phyloP scores from a whole-genome alignment of 805 yeast genomes.

The Nakazawaea pomicola region DNA sequence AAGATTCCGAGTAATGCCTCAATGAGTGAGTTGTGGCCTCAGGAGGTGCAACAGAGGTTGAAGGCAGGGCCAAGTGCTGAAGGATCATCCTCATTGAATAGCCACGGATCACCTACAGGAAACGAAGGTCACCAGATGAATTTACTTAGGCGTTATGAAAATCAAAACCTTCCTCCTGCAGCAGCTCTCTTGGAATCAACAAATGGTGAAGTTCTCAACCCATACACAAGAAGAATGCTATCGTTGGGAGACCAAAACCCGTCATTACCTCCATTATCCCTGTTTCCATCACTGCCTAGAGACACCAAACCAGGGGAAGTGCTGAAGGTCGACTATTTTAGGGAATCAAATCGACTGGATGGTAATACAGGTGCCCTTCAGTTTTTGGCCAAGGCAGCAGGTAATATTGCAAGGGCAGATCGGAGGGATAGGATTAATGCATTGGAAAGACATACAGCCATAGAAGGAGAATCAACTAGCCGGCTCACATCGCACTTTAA shows the following conservation, averaged over 20 bases:
- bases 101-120: not conserved
- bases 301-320: too few species aligned
- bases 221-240: conserved; percentile 11
- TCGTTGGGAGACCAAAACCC: conserved; percentile 3
- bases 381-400: conserved; percentile 75
- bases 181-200: conserved; percentile 6
- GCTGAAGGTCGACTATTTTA: too few species aligned
- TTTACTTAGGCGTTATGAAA: not conserved
- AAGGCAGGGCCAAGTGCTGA: not conserved
- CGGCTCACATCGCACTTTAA: not conserved
- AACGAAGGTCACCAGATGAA: not conserved
- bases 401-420: conserved; percentile 66
- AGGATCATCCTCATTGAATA: not conserved
- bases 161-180: conserved; percentile 6
- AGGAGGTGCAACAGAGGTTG: conserved; percentile 8
- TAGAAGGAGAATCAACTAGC: conserved; percentile 29
- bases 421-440: conserved; percentile 58
- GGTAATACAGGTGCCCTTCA: conserved; percentile 49
- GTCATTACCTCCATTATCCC: conserved; percentile 1
- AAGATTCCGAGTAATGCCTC: conserved; percentile 12
- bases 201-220: conserved; percentile 7
- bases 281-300: not conserved
- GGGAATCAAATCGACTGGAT: not conserved
- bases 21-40: conserved; percentile 10
- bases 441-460: conserved; percentile 38